phyloP scores from a whole-genome alignment of 495 filamentous ascomycete species.

The Echria macrotheca region DNA sequence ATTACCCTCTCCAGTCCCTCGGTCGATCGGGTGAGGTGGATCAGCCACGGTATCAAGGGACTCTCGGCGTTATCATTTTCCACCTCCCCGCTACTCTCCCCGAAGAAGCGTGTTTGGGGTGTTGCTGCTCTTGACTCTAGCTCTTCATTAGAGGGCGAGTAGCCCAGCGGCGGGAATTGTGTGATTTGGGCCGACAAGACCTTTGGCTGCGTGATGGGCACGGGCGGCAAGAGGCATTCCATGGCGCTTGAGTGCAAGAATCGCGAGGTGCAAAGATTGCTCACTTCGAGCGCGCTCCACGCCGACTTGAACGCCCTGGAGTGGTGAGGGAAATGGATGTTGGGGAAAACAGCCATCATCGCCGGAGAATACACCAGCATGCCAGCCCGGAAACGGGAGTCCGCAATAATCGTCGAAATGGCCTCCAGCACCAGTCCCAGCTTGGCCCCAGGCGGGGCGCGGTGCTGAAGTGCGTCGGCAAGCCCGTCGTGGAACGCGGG shows the following conservation, averaged over 20 bases:
- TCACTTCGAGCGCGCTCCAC: conserved; percentile 34
- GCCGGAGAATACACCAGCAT: conserved; percentile 73
- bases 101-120: conserved; percentile 25
- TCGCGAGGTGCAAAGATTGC: conserved; percentile 19
- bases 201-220: conserved; percentile 26
- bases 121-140: conserved; percentile 21
- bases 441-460: conserved; percentile 54
- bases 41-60: conserved; percentile 75
- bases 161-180: conserved; percentile 56
- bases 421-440: conserved; percentile 74
- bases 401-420: conserved; percentile 68
- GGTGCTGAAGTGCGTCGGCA: conserved; percentile 42
- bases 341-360: conserved; percentile 67
- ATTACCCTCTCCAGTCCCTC: conserved; percentile 62
- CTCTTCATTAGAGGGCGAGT: conserved; percentile 38
- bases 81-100: conserved; percentile 23
- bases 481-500: conserved; percentile 39
- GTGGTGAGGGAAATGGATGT: conserved; percentile 22
- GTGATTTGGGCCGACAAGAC: conserved; percentile 13
- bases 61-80: conserved; percentile 65
- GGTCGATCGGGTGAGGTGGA: conserved; percentile 60
- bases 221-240: conserved; percentile 53
- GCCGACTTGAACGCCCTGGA: conserved; percentile 22
- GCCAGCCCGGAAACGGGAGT: conserved; percentile 71
- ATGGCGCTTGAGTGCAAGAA: conserved; percentile 43